A percentile compares a stretch with the other conserved stretches of the same genome.
phyloP scores from a whole-genome alignment of 1,284 basidiomycete species.

The Schizophyllum amplum region DNA sequence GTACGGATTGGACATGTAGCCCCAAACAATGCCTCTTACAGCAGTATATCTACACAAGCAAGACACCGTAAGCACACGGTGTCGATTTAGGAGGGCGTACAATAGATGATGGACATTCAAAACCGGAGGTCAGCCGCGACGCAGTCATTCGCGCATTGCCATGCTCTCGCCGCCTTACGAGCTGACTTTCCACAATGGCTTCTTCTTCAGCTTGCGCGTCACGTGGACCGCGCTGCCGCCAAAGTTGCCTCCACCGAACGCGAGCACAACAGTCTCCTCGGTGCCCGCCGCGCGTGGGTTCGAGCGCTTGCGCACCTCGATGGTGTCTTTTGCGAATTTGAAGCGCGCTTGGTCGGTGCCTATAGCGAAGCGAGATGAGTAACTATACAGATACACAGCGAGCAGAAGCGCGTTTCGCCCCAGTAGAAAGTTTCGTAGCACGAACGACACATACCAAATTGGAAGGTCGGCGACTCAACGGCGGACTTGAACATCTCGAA shows the following conservation, averaged over 20 bases:
- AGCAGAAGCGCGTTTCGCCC: conserved; percentile 11
- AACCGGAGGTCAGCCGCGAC: too few species aligned
- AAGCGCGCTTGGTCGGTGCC: conserved; percentile 80
- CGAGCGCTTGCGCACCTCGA: conserved; percentile 69
- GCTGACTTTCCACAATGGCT: conserved; percentile 82
- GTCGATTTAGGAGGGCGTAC: background rate
- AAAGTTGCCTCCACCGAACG: conserved; percentile 66
- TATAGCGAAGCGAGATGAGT: conserved; percentile 17
- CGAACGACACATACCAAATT: conserved; percentile 50
- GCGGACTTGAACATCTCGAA: conserved; percentile 79
- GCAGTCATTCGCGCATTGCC: too few species aligned
- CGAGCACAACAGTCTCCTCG: conserved; percentile 81
- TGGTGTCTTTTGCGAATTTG: conserved; percentile 83
- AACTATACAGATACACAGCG: background rate
- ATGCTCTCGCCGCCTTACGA: conserved; percentile 32
- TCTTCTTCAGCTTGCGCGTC: conserved; percentile 77
- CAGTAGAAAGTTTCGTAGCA: too few species aligned
- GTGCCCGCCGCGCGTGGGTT: conserved; percentile 52
- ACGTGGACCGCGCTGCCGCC: conserved; percentile 76
- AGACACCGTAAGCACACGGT: background rate
- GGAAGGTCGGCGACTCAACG: conserved; percentile 67
- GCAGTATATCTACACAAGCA: background rate
- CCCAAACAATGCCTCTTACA: background rate
- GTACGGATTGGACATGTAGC: too few species aligned
- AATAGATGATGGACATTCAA: too few species aligned